Evolutionary conservation across 331 rosid species (phyloP).

Genomic region (Acacia pycnantha): DNA sequence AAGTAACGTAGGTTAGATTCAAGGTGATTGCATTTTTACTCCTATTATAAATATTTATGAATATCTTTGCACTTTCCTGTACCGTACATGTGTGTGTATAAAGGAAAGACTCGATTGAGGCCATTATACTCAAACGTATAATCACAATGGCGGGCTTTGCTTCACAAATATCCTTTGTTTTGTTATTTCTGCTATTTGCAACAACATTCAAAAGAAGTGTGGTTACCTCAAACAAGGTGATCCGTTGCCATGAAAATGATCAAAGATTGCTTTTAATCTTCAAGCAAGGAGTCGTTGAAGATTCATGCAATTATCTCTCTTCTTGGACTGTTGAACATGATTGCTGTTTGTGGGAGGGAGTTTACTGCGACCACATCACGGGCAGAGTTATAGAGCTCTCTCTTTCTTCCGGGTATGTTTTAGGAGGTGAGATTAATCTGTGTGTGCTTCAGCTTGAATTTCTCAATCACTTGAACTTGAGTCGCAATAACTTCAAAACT

Average conservation of each 20-base stretch:
- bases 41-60: too few relatives aligned
- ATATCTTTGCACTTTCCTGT: too few relatives aligned
- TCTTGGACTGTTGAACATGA: background rate
- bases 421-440: background rate
- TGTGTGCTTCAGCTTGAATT: background rate
- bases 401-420: fast-evolving
- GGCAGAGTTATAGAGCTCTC: background rate
- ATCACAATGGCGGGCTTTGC: background rate
- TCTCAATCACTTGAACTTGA: background rate
- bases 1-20: too few relatives aligned
- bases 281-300: background rate
- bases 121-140: background rate
- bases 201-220: background rate
- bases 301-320: background rate
- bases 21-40: too few relatives aligned
- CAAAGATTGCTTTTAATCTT: background rate
- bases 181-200: background rate
- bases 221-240: background rate
- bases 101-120: background rate
- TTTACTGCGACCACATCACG: background rate
- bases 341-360: background rate
- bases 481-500: background rate
- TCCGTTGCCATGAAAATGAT: background rate
- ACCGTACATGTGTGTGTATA: too few relatives aligned
- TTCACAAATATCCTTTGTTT: background rate